Evolutionary conservation across 2,329 filamentous ascomycete species (phyloP).

Genomic region (Botrytis fragariae): DNA sequence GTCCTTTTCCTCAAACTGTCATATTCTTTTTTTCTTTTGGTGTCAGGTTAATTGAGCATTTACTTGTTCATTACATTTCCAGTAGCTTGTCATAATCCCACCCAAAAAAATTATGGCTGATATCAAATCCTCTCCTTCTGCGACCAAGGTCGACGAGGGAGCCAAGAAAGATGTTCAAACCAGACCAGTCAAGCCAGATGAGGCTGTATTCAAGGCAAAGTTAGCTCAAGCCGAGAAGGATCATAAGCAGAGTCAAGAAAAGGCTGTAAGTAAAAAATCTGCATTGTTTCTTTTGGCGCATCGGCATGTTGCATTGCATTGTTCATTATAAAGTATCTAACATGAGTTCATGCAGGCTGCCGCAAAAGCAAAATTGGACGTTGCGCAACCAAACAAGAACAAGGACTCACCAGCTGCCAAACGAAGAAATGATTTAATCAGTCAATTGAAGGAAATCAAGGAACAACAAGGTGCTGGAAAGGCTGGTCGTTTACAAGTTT

Average conservation of each 20-base stretch:
- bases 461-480: constrained; percentile 87
- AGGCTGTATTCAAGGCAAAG: constrained; percentile 76
- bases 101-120: constrained; percentile 46
- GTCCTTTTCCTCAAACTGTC: neutral
- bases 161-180: constrained; percentile 23
- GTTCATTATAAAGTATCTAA: constrained; percentile 23
- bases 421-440: constrained; percentile 80
- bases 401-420: constrained; percentile 77
- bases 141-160: constrained; percentile 43
- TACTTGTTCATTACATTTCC: neutral
- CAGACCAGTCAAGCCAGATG: constrained; percentile 80
- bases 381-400: constrained; percentile 72
- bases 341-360: constrained; percentile 61
- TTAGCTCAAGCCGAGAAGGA: constrained; percentile 84
- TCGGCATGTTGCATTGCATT: constrained; percentile 21
- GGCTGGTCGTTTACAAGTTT: constrained; percentile 70
- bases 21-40: neutral
- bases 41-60: constrained; percentile 12
- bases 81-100: neutral
- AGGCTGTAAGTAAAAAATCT: constrained; percentile 50
- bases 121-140: constrained; percentile 43
- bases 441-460: constrained; percentile 79
- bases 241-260: constrained; percentile 72
- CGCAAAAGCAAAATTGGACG: constrained; percentile 84
- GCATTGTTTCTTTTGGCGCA: neutral